Conservation (phyloP, 306 rosid species). For the Carpinus fangiana region DNA sequence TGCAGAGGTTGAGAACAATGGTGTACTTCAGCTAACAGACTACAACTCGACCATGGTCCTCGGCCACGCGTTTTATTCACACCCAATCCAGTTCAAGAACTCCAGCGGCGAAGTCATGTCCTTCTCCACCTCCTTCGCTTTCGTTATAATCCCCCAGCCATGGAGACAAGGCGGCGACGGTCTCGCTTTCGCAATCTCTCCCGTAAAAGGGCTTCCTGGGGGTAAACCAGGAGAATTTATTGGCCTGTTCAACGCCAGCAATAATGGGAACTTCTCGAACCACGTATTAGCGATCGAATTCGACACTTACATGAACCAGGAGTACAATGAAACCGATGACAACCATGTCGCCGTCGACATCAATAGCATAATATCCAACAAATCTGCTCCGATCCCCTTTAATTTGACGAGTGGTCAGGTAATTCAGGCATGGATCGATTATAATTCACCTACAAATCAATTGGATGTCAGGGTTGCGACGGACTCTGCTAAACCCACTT, state of each 20-base stretch:
- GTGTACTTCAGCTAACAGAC: too few species aligned
- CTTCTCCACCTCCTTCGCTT: too few species aligned
- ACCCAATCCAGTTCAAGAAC: too few species aligned
- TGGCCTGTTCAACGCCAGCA: constrained; percentile 32
- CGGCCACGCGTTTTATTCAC: too few species aligned
- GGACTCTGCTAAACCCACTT: constrained; percentile 21
- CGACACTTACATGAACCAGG: constrained; percentile 22
- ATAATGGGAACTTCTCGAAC: constrained; percentile 28
- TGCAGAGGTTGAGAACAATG: too few species aligned
- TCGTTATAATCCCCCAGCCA: background rate
- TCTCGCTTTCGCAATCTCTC: constrained; percentile 9
- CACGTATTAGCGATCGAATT: constrained; percentile 37
- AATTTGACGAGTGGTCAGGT: constrained; percentile 23
- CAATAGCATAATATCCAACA: constrained; percentile 29
- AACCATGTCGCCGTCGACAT: constrained; percentile 40
- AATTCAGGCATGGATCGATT: constrained; percentile 38
- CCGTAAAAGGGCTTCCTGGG: background rate
- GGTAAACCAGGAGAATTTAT: constrained; percentile 27
- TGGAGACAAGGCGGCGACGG: constrained; percentile 10
- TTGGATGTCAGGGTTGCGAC: constrained; percentile 25
- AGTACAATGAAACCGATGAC: constrained; percentile 22
- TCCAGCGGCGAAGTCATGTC: too few species aligned
- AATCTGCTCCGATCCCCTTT: constrained; percentile 13
- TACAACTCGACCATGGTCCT: too few species aligned
- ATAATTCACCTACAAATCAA: background rate